Evolutionary conservation across 805 yeast genomes (phyloP), one percentile per base, ranked within the genome.

Genomic region (Lipomyces lipofer): DNA sequence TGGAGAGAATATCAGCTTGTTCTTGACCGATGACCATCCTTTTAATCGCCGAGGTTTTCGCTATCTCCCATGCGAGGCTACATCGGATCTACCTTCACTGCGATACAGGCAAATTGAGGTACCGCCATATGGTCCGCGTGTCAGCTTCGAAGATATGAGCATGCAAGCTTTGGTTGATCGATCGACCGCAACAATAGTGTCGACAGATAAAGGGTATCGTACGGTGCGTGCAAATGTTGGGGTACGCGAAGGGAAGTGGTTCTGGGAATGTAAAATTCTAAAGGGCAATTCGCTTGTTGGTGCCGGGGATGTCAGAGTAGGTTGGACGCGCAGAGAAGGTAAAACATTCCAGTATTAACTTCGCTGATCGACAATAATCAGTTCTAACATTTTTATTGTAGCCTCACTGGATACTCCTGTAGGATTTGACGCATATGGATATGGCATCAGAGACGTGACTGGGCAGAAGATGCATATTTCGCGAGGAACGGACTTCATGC

Each of bases 381-480:
- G 9, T 21, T n/a, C 10, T 36, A 21, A 35, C 9, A 15, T 6
- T 33, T 47, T 25, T 27, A 24, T 22, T 19, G 13, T 40, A 56
- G 94, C 96, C 1, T 81, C 89, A 47, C 70, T 91, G 42, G 97
- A 92, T 63, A 96, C 95, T 0, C 98, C 99, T 0, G 94, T 91
- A 4, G 99, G 99, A 2, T 88, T 81, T 64, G 98, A 94, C 69
- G 92, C 90, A 0, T 94, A 90, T 71, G 92, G 97, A 0, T 92
- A 94, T 69, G 97, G 96, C 1, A 66, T 94, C 2, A 76, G 97
- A 55, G 97, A 92, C 70, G 77, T 78, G 33, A 76, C 78, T 5
- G 91, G 95, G 1, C 86, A 87, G 61, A 80, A 80, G 27, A 76
- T 94, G 22, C 95, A 94, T 60, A 71, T 85, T 42, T 84, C 92